Evolutionary conservation across 306 rosid genomes (phyloP).

Genomic region (Prunus kanzakura): DNA sequence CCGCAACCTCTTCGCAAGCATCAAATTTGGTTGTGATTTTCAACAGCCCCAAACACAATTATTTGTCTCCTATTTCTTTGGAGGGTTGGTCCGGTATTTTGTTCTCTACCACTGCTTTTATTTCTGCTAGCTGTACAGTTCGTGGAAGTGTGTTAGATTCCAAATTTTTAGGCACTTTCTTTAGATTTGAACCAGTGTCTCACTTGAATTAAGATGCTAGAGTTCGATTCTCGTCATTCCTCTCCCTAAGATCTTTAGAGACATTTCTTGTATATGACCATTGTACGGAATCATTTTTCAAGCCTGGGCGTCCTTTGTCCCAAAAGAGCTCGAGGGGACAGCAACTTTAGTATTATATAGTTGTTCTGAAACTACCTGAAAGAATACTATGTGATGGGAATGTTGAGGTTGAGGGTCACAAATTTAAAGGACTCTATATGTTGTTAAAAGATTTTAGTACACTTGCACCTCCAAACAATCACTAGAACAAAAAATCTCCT

Average conservation of each 20-base stretch:
- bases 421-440: background rate
- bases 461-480: background rate
- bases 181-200: constrained; percentile 7
- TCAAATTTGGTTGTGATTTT: too few relatives aligned
- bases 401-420: background rate
- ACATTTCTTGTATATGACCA: background rate
- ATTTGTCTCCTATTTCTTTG: constrained; percentile 4
- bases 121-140: constrained; percentile 19
- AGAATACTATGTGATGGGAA: background rate
- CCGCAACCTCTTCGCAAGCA: too few relatives aligned
- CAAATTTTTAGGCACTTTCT: constrained; percentile 25
- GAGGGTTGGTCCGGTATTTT: constrained; percentile 5
- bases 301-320: background rate
- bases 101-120: constrained; percentile 3
- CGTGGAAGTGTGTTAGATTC: constrained; percentile 29
- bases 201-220: background rate
- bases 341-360: background rate
- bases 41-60: too few relatives aligned
- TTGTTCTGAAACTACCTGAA: background rate
- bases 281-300: background rate
- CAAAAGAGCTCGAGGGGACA: background rate
- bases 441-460: background rate
- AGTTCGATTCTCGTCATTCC: background rate
- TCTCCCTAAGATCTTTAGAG: background rate
- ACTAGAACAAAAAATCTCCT: too few relatives aligned